Evolutionary conservation across 352 stramenopile genomes (phyloP).

Genomic region (Pythium aquatile): DNA sequence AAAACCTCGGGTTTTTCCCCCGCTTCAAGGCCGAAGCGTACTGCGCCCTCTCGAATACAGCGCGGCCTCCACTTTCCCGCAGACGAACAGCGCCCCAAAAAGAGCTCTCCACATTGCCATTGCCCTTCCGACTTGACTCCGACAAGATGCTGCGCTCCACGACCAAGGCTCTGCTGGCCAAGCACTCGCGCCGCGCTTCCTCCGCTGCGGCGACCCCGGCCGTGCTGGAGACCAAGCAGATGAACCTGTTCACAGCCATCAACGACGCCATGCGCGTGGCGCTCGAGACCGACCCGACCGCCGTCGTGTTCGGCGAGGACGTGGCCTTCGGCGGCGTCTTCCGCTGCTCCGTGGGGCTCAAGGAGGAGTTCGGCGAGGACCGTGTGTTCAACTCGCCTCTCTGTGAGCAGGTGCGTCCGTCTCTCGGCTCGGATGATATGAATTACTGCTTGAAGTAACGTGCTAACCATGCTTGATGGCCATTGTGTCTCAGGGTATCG

Average conservation of each 20-base stretch:
- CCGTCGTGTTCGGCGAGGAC: slow-evolving; percentile 97
- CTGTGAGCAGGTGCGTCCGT: slow-evolving; percentile 84
- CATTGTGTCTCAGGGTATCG: slow-evolving; percentile 47
- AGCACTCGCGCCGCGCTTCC: slow-evolving; percentile 11
- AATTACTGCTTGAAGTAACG: not conserved
- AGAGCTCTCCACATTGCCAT: slow-evolving; percentile 8
- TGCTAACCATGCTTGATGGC: not conserved
- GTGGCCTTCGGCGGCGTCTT: slow-evolving; percentile 99
- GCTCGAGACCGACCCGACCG: slow-evolving; percentile 85
- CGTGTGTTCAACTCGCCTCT: slow-evolving; percentile 97
- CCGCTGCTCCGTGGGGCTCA: slow-evolving; percentile 93
- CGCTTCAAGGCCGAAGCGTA: slow-evolving; percentile 24
- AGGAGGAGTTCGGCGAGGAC: slow-evolving; percentile 92
- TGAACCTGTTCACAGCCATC: slow-evolving; percentile 93
- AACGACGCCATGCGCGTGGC: slow-evolving; percentile 91
- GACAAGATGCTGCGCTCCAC: slow-evolving; percentile 18
- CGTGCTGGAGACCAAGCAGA: slow-evolving; percentile 57
- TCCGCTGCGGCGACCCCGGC: slow-evolving; percentile 9
- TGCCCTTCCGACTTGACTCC: not conserved
- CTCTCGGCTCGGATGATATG: not conserved
- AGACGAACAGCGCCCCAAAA: slow-evolving; percentile 20
- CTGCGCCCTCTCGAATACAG: slow-evolving; percentile 21
- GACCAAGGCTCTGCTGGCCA: slow-evolving; percentile 13
- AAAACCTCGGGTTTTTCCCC: slow-evolving; percentile 28
- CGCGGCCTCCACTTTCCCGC: slow-evolving; percentile 7